Base-by-base conservation (phyloP, 2,329 filamentous ascomycete species). In the Alternaria dauci region DNA sequence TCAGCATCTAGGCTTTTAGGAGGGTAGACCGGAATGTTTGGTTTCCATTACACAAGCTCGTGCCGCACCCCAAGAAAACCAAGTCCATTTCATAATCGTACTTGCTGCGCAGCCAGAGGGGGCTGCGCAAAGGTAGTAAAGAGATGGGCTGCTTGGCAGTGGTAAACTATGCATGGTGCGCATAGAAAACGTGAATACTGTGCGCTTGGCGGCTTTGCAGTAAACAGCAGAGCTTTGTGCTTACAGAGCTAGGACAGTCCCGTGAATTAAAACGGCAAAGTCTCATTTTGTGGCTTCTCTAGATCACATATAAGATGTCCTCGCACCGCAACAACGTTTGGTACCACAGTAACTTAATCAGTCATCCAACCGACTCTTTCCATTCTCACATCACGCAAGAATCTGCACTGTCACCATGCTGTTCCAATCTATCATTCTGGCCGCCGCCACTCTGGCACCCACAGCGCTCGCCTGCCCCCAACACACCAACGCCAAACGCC, bases 401-500 rank as follows among this genome's bases (percentile, higher is more conserved):
- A 12, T 23, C 7, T 20, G 36, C 50, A 52, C n/a, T 26, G 25
- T 30, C 16, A 46, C 9, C 25, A 70, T 70, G 66, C 44, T 66
- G n/a, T 48, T 66, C 38, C 52, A 55, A 32, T 51, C 63, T 8
- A 16, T 69, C n/a, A 11, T 58, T 12, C 9, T 63, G 6, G 34
- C 25, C 9, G 30, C 56, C 8, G 39, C 50, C 14, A 54, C 64
- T 7, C 44, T 71, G 28, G 59, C 55, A 6, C 55, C 60, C 5
- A 14, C 51, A 14, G 41, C 39, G 6, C 47, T 65, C 8, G 55
- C 52, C 26, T 71, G 69, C 44, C 63, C 66, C 16, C 50, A 69
- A 12, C 69, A 71, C 51, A 42, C 47, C 5, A 70, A 71, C 47
- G 61, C 56, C 23, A 42, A 61, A 56, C 61, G 47, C 30, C 53